Conservation (phyloP, 2,329 filamentous ascomycete genomes). For the Colletotrichum liaoningense region DNA sequence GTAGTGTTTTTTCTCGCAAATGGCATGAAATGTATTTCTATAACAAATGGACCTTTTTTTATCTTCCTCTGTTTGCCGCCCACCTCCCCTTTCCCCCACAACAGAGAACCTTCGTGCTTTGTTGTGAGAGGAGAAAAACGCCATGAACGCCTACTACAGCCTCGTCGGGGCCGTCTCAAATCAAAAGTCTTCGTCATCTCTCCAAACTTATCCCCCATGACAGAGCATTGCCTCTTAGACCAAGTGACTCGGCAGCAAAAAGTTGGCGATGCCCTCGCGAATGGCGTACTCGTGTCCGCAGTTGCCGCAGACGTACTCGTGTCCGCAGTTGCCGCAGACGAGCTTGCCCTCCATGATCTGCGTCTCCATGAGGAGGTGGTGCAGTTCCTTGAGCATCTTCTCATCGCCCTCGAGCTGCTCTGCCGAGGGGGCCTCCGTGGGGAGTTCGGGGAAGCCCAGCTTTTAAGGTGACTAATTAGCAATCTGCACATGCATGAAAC, state of each 20-base stretch:
- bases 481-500: background rate
- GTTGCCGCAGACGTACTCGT: conserved; percentile 93
- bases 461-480: conserved; percentile 48
- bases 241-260: conserved; percentile 91
- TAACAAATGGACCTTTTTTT: conserved; percentile 28
- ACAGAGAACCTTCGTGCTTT: no score
- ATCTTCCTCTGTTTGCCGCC: conserved; percentile 9
- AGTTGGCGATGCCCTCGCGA: conserved; percentile 97
- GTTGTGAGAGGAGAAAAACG: conserved; percentile 28
- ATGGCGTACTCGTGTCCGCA: conserved; percentile 95
- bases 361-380: conserved; percentile 87
- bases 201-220: background rate
- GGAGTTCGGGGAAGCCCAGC: conserved; percentile 83
- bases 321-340: conserved; percentile 89
- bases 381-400: conserved; percentile 80
- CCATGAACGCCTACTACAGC: conserved; percentile 22
- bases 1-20: conserved; percentile 21
- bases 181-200: background rate
- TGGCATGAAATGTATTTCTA: conserved; percentile 32
- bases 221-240: conserved; percentile 59
- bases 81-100: background rate
- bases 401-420: conserved; percentile 74
- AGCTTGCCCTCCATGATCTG: conserved; percentile 89
- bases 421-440: conserved; percentile 70
- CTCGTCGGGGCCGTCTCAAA: background rate